A percentile compares a stretch with the other conserved stretches of the same genome.
phyloP scores from a whole-genome alignment of 345 rosid genomes.

The Eucalyptus sideroxylon region DNA sequence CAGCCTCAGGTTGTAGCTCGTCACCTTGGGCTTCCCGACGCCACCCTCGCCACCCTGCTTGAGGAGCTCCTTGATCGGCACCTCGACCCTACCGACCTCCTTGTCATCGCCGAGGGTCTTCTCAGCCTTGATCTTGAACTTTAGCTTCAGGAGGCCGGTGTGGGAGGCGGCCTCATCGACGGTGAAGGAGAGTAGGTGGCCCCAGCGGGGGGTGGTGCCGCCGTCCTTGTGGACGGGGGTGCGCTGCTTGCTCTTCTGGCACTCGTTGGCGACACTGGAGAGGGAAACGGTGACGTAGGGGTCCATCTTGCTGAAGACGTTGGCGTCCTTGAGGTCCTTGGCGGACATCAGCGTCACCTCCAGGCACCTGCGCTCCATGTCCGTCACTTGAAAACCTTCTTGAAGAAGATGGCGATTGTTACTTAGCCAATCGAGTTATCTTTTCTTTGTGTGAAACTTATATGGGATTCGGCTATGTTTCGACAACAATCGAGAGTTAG shows the following conservation, averaged over 20 bases:
- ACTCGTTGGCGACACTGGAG: constrained; percentile 20
- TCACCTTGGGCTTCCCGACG: constrained; percentile 10
- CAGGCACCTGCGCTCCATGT: constrained; percentile 47
- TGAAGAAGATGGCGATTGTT: too few species aligned
- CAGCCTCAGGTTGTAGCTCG: not conserved
- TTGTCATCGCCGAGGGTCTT: constrained; percentile 35
- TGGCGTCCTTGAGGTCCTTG: constrained; percentile 39
- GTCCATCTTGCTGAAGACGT: constrained; percentile 45
- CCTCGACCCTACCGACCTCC: constrained; percentile 31
- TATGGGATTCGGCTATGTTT: too few species aligned
- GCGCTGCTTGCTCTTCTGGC: constrained; percentile 6
- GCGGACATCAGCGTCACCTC: constrained; percentile 41
- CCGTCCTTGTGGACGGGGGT: constrained; percentile 39
- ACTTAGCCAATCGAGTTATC: too few species aligned
- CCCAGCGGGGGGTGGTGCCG: constrained; percentile 47
- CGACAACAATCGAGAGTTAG: too few species aligned
- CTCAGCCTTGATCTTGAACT: constrained; percentile 29
- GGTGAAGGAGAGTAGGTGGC: constrained; percentile 32
- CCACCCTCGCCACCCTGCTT: not conserved
- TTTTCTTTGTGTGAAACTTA: too few species aligned
- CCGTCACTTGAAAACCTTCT: not conserved
- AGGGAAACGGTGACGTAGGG: constrained; percentile 39
- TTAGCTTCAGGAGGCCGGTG: constrained; percentile 15
- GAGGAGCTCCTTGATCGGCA: constrained; percentile 51
- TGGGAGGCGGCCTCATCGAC: constrained; percentile 23